phyloP scores from a whole-genome alignment of 2,329 filamentous ascomycete species.

The Colletotrichum orbiculare region DNA sequence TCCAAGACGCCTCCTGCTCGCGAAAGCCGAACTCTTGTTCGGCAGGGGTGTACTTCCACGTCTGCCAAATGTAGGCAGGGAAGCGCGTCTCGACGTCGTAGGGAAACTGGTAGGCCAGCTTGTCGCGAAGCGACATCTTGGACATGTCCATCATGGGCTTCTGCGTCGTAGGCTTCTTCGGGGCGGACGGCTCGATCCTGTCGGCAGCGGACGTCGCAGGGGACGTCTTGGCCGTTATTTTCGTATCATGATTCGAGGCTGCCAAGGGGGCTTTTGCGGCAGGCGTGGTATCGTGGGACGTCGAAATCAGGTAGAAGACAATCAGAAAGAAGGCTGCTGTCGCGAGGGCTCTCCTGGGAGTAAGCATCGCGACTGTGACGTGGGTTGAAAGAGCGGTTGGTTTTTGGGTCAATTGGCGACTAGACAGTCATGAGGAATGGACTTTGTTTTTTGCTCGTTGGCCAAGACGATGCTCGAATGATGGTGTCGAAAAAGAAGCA shows the following conservation, averaged over 20 bases:
- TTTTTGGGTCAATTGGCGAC: slow-evolving; percentile 1
- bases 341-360: slow-evolving; percentile 79
- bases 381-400: slow-evolving; percentile 13
- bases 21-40: slow-evolving; percentile 84
- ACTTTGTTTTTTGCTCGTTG: background rate
- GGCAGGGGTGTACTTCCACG: slow-evolving; percentile 89
- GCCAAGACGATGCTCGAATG: background rate
- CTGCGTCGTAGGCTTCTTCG: slow-evolving; percentile 58
- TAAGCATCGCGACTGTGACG: slow-evolving; percentile 70
- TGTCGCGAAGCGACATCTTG: slow-evolving; percentile 78
- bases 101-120: slow-evolving; percentile 91
- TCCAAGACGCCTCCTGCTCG: slow-evolving; percentile 89
- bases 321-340: slow-evolving; percentile 76
- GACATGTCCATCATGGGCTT: slow-evolving; percentile 76
- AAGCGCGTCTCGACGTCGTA: slow-evolving; percentile 92
- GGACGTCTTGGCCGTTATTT: slow-evolving; percentile 11
- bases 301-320: slow-evolving; percentile 76
- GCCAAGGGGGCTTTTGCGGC: slow-evolving; percentile 40
- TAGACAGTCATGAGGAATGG: slow-evolving; percentile 18
- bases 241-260: slow-evolving; percentile 36
- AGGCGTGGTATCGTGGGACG: slow-evolving; percentile 59
- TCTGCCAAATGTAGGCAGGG: slow-evolving; percentile 99
- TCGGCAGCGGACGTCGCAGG: slow-evolving; percentile 10
- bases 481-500: slow-evolving; percentile 6
- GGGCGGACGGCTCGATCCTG: slow-evolving; percentile 22